phyloP scores from a whole-genome alignment of 345 rosid genomes.

The Citrus sp. region DNA sequence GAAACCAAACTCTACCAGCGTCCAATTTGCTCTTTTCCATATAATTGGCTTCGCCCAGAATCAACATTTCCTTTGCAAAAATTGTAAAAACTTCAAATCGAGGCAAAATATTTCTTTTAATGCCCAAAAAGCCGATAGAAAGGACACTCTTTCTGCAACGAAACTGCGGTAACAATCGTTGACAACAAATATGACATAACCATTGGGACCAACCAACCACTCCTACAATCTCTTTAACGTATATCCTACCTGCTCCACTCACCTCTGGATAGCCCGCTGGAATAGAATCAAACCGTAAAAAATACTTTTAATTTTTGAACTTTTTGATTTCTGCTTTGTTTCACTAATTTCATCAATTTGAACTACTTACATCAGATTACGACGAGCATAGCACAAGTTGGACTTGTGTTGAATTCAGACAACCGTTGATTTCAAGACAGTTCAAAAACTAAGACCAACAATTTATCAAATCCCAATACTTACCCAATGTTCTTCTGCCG shows the following conservation, averaged over 20 bases:
- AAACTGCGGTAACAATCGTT: not conserved
- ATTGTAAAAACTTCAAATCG: not conserved
- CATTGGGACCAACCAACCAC: not conserved
- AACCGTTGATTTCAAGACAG: no score
- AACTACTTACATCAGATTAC: not conserved
- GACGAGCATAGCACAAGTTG: no score
- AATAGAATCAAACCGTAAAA: no score
- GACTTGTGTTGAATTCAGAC: no score
- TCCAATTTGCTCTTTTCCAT: not conserved
- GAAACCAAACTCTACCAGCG: not conserved
- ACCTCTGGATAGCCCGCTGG: no score
- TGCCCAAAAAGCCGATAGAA: not conserved
- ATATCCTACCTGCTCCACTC: no score
- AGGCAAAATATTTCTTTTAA: not conserved
- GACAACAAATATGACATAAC: not conserved
- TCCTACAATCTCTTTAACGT: not conserved
- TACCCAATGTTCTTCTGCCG: not conserved
- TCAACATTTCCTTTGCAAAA: not conserved
- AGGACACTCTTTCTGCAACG: not conserved
- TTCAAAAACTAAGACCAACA: no score
- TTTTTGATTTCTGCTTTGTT: not conserved
- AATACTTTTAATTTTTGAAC: not conserved
- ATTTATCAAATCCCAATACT: not conserved
- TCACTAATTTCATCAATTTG: not conserved
- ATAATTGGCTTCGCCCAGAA: not conserved